phyloP scores from a whole-genome alignment of 257 asterid species.

The Nicotiana tomentosiformis region DNA sequence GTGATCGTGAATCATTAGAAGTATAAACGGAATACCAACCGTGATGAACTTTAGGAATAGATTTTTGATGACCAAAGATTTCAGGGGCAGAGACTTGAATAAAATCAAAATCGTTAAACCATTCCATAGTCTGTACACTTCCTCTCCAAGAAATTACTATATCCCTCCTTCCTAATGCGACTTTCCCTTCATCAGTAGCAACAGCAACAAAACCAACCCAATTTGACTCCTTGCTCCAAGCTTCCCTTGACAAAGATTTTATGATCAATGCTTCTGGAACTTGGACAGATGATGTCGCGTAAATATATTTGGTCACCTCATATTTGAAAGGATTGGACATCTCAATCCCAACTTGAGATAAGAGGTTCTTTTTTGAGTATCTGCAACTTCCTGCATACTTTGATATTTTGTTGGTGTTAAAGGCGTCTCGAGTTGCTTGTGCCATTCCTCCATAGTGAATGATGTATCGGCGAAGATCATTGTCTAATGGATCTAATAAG shows the following conservation, averaged over 20 bases:
- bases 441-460: slow-evolving; percentile 49
- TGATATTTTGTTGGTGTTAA: slow-evolving; percentile 32
- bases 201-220: slow-evolving; percentile 63
- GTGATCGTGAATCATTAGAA: slow-evolving; percentile 13
- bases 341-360: slow-evolving; percentile 28
- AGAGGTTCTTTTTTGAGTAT: slow-evolving; percentile 25
- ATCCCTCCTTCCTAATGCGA: slow-evolving; percentile 53
- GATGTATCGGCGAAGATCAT: slow-evolving; percentile 40
- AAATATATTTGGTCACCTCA: slow-evolving; percentile 35
- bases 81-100: slow-evolving; percentile 24
- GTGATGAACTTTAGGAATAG: slow-evolving; percentile 14
- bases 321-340: slow-evolving; percentile 35
- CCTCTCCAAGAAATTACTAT: slow-evolving; percentile 70
- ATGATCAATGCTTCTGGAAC: slow-evolving; percentile 40
- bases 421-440: slow-evolving; percentile 50
- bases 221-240: slow-evolving; percentile 32
- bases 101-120: slow-evolving; percentile 50
- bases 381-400: slow-evolving; percentile 25
- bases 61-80: slow-evolving; percentile 21
- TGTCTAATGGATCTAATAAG: slow-evolving; percentile 49
- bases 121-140: slow-evolving; percentile 32
- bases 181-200: slow-evolving; percentile 53
- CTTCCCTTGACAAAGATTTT: slow-evolving; percentile 22
- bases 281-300: slow-evolving; percentile 35
- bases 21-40: slow-evolving; percentile 36